Conservation (phyloP, 169 alveolate species). For the Plasmodium falciparum region DNA sequence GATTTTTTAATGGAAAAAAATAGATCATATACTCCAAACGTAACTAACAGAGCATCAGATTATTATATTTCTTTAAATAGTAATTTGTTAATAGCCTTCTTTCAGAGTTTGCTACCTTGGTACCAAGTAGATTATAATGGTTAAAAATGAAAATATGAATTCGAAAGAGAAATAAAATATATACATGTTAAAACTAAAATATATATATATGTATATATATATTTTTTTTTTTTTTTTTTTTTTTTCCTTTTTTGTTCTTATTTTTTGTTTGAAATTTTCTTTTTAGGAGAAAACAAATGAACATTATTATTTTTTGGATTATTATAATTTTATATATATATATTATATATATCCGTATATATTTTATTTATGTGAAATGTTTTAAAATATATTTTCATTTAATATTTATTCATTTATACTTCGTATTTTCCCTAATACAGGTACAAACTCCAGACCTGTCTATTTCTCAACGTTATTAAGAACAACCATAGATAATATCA, state of each 20-base stretch:
- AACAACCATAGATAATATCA: slow-evolving; percentile 27
- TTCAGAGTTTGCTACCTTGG: slow-evolving; percentile 70
- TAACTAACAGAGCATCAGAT: slow-evolving; percentile 1
- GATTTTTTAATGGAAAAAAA: slow-evolving; percentile 65
- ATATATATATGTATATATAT: neutral
- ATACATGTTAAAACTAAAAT: neutral
- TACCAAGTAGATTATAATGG: slow-evolving; percentile 73
- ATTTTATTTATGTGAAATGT: neutral
- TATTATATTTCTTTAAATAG: slow-evolving; percentile 52
- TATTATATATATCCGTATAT: neutral
- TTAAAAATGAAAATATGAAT: neutral
- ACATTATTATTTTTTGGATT: neutral
- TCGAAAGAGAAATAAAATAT: slow-evolving; percentile 9
- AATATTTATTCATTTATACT: neutral
- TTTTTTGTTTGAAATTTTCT: neutral
- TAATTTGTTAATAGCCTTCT: slow-evolving; percentile 40
- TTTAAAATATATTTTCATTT: neutral
- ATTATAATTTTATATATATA: neutral
- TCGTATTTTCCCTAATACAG: slow-evolving; percentile 41
- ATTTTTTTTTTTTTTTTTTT: neutral
- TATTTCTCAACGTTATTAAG: slow-evolving; percentile 36
- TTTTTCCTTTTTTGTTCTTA: neutral
- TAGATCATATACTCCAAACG: slow-evolving; percentile 19
- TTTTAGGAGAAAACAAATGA: too few species aligned
- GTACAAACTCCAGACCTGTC: slow-evolving; percentile 74